phyloP scores from a whole-genome alignment of 2,329 filamentous ascomycete genomes.

The Aaosphaeria arxii region DNA sequence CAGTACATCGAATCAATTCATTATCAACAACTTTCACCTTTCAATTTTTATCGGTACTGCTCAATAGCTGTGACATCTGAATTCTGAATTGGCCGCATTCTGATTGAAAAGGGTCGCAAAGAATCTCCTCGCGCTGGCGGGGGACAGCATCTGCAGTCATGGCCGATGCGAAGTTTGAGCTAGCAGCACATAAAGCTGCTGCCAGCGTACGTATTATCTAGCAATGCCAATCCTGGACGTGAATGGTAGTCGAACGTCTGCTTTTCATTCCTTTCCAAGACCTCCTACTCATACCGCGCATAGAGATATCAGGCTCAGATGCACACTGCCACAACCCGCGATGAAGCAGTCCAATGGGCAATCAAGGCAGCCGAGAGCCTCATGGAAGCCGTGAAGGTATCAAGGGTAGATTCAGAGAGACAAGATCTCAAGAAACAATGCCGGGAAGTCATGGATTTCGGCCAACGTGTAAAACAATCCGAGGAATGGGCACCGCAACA shows the following conservation, averaged over 20 bases:
- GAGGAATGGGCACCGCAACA: slow-evolving; percentile 18
- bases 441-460: slow-evolving; percentile 65
- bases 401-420: slow-evolving; percentile 61
- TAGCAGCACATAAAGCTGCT: slow-evolving; percentile 28
- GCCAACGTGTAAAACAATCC: slow-evolving; percentile 69
- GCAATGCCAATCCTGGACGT: slow-evolving; percentile 1
- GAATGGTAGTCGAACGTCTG: not conserved
- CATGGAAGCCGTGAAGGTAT: slow-evolving; percentile 69
- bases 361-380: slow-evolving; percentile 78
- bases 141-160: slow-evolving; percentile 7
- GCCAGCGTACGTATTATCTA: slow-evolving; percentile 31
- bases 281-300: slow-evolving; percentile 13
- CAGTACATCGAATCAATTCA: too few relatives aligned
- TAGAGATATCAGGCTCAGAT: slow-evolving; percentile 34
- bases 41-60: too few relatives aligned
- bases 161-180: slow-evolving; percentile 22
- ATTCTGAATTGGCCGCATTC: too few relatives aligned
- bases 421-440: slow-evolving; percentile 66
- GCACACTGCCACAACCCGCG: slow-evolving; percentile 49
- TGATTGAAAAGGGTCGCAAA: too few relatives aligned
- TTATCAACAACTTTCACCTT: too few relatives aligned
- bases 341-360: slow-evolving; percentile 69
- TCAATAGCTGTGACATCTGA: too few relatives aligned
- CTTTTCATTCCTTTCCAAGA: too few relatives aligned
- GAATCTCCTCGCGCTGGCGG: too few relatives aligned